A percentile compares a stretch with the other conserved stretches of the same genome.
These are phyloP conservation scores for Iberis pinnata DNA, from an alignment of 345 rosid genomes.

Conservation along the genomic window DNA sequence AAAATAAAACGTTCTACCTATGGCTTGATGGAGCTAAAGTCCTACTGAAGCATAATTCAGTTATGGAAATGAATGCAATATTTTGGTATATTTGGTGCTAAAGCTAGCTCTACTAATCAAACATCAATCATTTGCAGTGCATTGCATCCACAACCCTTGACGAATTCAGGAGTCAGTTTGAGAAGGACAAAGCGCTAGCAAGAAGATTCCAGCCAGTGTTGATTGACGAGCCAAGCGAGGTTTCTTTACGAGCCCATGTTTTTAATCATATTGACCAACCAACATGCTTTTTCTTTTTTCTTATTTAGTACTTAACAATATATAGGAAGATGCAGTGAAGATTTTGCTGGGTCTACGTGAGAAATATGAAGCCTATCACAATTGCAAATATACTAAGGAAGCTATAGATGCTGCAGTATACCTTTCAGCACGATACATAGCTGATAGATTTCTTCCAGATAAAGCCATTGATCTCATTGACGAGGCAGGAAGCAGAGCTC, in stretches of 20 bases:
- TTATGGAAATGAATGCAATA: not conserved
- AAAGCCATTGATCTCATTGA: slow-evolving; percentile 98
- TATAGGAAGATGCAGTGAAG: slow-evolving; percentile 83
- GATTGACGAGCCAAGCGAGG: slow-evolving; percentile 91
- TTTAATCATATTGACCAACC: slow-evolving; percentile 10
- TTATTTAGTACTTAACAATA: slow-evolving; percentile 21
- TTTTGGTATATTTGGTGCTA: slow-evolving; percentile 5
- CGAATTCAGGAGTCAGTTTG: slow-evolving; percentile 78
- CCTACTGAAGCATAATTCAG: not conserved
- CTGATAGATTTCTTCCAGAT: slow-evolving; percentile 95
- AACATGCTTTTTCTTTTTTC: slow-evolving; percentile 11
- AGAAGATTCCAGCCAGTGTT: slow-evolving; percentile 91
- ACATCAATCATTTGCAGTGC: slow-evolving; percentile 54
- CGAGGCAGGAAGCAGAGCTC: slow-evolving; percentile 98
- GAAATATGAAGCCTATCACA: slow-evolving; percentile 89
- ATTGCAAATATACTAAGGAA: slow-evolving; percentile 68
- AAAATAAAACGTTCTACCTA: not conserved
- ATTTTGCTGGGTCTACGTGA: slow-evolving; percentile 81
- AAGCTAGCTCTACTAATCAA: slow-evolving; percentile 10
- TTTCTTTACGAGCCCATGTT: slow-evolving; percentile 21
- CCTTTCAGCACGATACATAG: slow-evolving; percentile 74
- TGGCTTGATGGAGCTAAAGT: slow-evolving; percentile 14
- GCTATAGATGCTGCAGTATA: slow-evolving; percentile 91
- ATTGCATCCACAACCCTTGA: slow-evolving; percentile 90
- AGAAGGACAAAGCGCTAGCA: slow-evolving; percentile 91